phyloP scores from a whole-genome alignment of 2,329 filamentous ascomycete species.

The Venturiaceae sp. region DNA sequence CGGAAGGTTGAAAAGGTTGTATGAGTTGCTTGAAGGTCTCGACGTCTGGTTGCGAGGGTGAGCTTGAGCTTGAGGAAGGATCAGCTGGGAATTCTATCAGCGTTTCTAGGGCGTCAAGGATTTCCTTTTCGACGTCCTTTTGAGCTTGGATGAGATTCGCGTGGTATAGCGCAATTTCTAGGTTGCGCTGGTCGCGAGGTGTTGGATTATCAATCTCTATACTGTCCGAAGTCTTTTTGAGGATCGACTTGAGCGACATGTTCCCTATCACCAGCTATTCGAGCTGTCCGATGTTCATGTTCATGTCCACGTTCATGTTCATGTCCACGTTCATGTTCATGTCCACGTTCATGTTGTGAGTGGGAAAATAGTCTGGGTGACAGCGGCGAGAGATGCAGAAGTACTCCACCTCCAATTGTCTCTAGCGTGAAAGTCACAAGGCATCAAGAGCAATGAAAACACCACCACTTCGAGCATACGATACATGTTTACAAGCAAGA shows the following conservation, averaged over 20 bases:
- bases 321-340: not conserved
- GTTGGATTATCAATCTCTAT: constrained; percentile 13
- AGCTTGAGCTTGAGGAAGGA: constrained; percentile 18
- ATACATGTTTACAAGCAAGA: not conserved
- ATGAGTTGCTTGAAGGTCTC: constrained; percentile 57
- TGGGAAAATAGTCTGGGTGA: not conserved
- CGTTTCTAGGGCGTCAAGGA: constrained; percentile 61
- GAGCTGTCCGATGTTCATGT: not conserved
- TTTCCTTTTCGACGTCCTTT: constrained; percentile 65
- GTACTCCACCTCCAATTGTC: too few species aligned
- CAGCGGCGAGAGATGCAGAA: not conserved
- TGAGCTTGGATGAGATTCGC: constrained; percentile 73
- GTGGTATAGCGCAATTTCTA: constrained; percentile 69
- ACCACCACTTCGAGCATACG: not conserved
- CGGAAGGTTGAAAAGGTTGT: constrained; percentile 67
- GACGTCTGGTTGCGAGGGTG: constrained; percentile 49
- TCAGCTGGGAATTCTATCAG: constrained; percentile 55
- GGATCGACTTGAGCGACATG: constrained; percentile 34
- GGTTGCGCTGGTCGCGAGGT: constrained; percentile 21
- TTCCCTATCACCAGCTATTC: not conserved
- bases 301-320: not conserved
- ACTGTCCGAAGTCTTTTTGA: constrained; percentile 28
- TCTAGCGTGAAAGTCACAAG: too few species aligned
- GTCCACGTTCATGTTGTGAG: not conserved
- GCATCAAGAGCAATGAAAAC: too few species aligned